phyloP scores from a whole-genome alignment of 2,329 filamentous ascomycete genomes.

The Coniochaeta sp. region DNA sequence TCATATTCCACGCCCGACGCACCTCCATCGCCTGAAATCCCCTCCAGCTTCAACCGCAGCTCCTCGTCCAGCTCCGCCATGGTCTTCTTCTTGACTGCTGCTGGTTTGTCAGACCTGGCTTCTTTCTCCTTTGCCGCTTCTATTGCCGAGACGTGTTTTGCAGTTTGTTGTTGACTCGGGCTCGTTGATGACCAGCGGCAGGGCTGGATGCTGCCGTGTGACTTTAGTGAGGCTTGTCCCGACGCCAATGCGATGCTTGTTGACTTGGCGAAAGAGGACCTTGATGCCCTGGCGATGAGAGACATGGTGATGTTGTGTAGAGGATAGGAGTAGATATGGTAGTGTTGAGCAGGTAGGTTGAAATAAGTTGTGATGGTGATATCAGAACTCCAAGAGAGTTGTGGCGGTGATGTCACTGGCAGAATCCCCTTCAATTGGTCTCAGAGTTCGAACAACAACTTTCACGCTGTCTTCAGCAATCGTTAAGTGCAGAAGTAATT shows the following conservation, averaged over 20 bases:
- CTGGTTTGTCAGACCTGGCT: background rate
- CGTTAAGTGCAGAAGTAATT: no score
- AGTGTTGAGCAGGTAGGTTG: no score
- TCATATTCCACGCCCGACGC: constrained; percentile 68
- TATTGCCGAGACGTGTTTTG: background rate
- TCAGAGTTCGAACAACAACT: no score
- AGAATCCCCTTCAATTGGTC: no score
- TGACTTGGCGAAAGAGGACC: background rate
- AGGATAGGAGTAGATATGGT: no score
- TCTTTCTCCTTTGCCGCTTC: background rate
- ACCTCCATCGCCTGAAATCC: constrained; percentile 62
- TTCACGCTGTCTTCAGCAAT: no score
- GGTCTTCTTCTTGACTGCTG: constrained; percentile 37
- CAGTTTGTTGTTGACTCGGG: background rate
- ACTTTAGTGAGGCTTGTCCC: background rate
- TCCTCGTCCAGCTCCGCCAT: constrained; percentile 60
- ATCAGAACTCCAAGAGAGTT: no score
- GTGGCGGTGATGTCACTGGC: no score
- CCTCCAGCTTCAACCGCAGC: constrained; percentile 57
- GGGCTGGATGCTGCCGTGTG: background rate
- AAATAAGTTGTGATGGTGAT: no score
- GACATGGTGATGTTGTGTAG: background rate
- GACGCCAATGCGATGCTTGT: background rate
- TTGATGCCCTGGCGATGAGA: background rate
- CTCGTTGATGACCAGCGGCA: background rate